phyloP scores from a whole-genome alignment of 768 basidiomycete species.

The Cubamyces lactineus region DNA sequence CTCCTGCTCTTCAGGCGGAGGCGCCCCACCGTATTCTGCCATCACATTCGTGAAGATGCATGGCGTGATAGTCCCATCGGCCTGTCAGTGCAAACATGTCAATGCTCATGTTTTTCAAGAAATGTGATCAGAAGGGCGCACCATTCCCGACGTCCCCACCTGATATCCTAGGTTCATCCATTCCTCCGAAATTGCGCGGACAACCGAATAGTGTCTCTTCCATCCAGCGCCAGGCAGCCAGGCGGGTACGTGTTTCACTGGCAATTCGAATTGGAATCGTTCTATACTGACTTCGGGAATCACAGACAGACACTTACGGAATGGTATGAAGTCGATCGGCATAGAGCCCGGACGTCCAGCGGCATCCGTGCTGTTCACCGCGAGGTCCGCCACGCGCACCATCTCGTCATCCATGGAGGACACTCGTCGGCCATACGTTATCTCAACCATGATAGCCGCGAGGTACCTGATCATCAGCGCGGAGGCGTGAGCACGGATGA shows the following conservation, averaged over 20 bases:
- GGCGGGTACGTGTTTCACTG: constrained; percentile 32
- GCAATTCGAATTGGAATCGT: too few relatives aligned
- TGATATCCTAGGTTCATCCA: constrained; percentile 32
- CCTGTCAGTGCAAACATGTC: background rate
- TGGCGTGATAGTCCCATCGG: background rate
- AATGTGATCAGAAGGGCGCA: background rate
- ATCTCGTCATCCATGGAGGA: constrained; percentile 32
- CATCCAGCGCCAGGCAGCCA: constrained; percentile 41
- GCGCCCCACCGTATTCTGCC: background rate
- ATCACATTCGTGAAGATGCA: background rate
- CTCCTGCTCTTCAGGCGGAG: background rate
- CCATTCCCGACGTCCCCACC: background rate
- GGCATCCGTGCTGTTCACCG: constrained; percentile 13
- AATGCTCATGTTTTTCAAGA: background rate
- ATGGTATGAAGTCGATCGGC: constrained; percentile 30
- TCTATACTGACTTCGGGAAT: too few relatives aligned
- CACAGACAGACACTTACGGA: constrained; percentile 10
- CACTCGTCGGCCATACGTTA: constrained; percentile 36
- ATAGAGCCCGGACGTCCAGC: constrained; percentile 25
- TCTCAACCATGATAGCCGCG: constrained; percentile 31
- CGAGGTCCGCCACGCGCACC: constrained; percentile 27
- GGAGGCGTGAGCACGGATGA: background rate
- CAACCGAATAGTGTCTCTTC: constrained; percentile 28
- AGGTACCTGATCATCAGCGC: constrained; percentile 25
- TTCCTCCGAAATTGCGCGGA: constrained; percentile 17